These are phyloP conservation scores for Exsudoporus floridanus DNA, from an alignment of 1,284 basidiomycete genomes.

Conservation along the genomic window DNA sequence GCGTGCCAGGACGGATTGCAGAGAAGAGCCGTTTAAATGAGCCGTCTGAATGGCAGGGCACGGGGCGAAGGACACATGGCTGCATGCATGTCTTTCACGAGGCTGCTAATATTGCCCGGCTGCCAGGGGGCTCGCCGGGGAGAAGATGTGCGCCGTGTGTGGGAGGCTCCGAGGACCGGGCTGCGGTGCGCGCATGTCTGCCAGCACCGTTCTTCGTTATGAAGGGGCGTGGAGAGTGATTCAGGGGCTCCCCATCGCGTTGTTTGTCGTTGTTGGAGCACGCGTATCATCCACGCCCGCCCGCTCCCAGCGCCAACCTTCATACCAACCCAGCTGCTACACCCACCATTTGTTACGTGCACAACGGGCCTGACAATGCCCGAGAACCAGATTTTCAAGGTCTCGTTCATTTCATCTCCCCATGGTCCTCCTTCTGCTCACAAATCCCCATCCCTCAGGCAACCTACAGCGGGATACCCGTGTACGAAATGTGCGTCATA, in stretches of 20 bases:
- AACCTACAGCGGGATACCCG: slow-evolving; percentile 85
- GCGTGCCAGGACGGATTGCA: neutral
- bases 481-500: slow-evolving; percentile 76
- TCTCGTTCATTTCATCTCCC: slow-evolving; percentile 29
- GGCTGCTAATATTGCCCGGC: slow-evolving; percentile 5
- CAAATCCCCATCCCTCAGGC: slow-evolving; percentile 48
- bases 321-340: neutral
- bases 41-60: slow-evolving; percentile 10
- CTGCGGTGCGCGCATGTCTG: neutral
- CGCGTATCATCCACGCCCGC: slow-evolving; percentile 38
- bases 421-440: slow-evolving; percentile 11
- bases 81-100: slow-evolving; percentile 24
- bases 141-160: neutral
- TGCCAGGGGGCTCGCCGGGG: neutral
- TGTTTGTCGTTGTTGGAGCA: slow-evolving; percentile 57
- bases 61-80: slow-evolving; percentile 20
- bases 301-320: slow-evolving; percentile 23
- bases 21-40: neutral
- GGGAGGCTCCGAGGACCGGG: slow-evolving; percentile 5
- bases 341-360: slow-evolving; percentile 4
- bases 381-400: slow-evolving; percentile 81
- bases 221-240: neutral
- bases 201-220: too few species aligned
- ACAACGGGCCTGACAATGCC: slow-evolving; percentile 49
- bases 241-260: slow-evolving; percentile 31